Percentiles rank a stretch among this genome's conserved stretches.
Evolutionary conservation across 2,329 filamentous ascomycete genomes (phyloP).

Genomic region (Venturia oleaginea): DNA sequence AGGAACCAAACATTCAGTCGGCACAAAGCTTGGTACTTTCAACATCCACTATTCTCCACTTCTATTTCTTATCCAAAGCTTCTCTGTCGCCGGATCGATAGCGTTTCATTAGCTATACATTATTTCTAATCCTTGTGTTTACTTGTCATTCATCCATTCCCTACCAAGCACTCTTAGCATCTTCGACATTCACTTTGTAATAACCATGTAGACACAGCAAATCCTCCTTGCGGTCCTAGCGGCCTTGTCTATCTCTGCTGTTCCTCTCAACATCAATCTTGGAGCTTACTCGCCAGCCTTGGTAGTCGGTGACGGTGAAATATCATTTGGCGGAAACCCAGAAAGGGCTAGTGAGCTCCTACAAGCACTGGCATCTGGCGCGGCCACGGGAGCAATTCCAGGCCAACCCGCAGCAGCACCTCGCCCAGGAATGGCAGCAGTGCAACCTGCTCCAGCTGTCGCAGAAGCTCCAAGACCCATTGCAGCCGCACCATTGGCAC

Average conservation of each 20-base stretch:
- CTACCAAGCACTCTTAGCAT: background rate
- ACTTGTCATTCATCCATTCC: conserved; percentile 7
- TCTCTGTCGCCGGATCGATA: conserved; percentile 12
- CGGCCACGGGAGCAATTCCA: conserved; percentile 20
- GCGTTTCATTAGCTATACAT: background rate
- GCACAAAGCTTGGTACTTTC: conserved; percentile 2
- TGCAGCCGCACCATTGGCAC: background rate
- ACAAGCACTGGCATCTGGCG: conserved; percentile 36
- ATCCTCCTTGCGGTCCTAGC: conserved; percentile 26
- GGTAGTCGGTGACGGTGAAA: conserved; percentile 47
- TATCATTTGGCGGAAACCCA: conserved; percentile 35
- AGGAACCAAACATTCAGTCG: background rate
- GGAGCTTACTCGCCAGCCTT: conserved; percentile 43
- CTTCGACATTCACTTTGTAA: background rate
- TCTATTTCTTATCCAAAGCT: background rate
- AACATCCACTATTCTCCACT: background rate
- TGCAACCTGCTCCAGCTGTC: background rate
- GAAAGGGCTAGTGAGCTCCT: conserved; percentile 35
- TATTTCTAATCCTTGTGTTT: background rate
- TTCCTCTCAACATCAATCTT: conserved; percentile 45
- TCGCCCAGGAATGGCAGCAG: conserved; percentile 17
- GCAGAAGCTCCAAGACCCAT: background rate
- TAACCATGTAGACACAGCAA: conserved; percentile 29
- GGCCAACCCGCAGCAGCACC: conserved; percentile 14
- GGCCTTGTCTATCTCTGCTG: conserved; percentile 27